phyloP scores from a whole-genome alignment of 2,329 filamentous ascomycete species.

The Scopulariopsis brevicaulis region DNA sequence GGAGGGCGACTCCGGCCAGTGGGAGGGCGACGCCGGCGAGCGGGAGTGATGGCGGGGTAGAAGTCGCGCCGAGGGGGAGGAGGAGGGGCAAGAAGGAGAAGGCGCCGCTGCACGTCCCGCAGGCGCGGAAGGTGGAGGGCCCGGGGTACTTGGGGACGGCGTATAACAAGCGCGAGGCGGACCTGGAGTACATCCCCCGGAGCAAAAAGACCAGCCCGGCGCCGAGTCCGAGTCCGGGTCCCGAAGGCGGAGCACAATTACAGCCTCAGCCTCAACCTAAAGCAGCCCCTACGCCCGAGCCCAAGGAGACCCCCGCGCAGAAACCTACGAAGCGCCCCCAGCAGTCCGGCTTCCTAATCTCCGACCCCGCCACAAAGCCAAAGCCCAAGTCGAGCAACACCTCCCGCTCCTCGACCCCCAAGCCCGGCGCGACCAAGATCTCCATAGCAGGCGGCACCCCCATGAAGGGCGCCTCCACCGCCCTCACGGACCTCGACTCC shows the following conservation, averaged over 20 bases:
- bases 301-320: conserved; percentile 17
- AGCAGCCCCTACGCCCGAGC: neutral
- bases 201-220: conserved; percentile 7
- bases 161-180: conserved; percentile 62
- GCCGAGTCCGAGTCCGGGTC: neutral
- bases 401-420: conserved; percentile 42
- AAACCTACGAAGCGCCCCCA: conserved; percentile 18
- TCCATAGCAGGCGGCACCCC: conserved; percentile 65
- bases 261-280: neutral
- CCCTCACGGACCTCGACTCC: conserved; percentile 59
- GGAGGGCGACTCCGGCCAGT: no score
- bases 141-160: conserved; percentile 50
- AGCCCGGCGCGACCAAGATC: conserved; percentile 50
- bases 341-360: conserved; percentile 63
- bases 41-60: conserved; percentile 11
- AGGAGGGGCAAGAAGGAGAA: conserved; percentile 47
- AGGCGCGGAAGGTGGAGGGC: conserved; percentile 51
- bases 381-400: conserved; percentile 42
- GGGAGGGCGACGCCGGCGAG: neutral
- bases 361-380: conserved; percentile 48
- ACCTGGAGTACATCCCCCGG: conserved; percentile 62
- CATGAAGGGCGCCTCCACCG: conserved; percentile 72
- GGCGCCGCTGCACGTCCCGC: conserved; percentile 48
- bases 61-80: conserved; percentile 35
- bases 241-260: neutral